A percentile compares a stretch with the other conserved stretches of the same genome.
phyloP scores from a whole-genome alignment of 306 rosid genomes.

The Arachis stenosperma region DNA sequence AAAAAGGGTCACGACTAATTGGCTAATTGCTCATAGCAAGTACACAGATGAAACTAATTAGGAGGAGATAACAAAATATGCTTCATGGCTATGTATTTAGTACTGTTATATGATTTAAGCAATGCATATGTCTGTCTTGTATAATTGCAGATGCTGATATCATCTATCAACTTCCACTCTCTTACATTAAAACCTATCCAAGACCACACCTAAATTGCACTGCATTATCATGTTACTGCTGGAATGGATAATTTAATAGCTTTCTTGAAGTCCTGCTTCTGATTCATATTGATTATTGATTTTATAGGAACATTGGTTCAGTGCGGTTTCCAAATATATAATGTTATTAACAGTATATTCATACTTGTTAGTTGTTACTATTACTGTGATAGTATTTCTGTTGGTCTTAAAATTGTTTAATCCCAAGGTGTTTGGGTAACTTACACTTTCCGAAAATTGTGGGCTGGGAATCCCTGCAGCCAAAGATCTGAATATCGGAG shows the following conservation, averaged over 20 bases:
- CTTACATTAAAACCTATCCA: background rate
- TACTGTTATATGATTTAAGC: background rate
- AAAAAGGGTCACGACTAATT: background rate
- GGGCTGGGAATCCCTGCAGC: slow-evolving; percentile 92
- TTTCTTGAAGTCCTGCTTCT: slow-evolving; percentile 15
- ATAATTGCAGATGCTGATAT: slow-evolving; percentile 17
- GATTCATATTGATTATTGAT: background rate
- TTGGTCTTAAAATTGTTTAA: background rate
- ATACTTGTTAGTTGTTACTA: too few relatives aligned
- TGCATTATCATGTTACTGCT: slow-evolving; percentile 11
- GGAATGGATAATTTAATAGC: background rate
- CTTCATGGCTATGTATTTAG: slow-evolving; percentile 12
- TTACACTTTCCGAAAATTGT: slow-evolving; percentile 92
- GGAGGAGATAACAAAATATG: background rate
- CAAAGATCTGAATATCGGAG: slow-evolving; percentile 79
- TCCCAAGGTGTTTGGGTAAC: slow-evolving; percentile 36
- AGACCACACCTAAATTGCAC: slow-evolving; percentile 7
- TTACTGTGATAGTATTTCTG: too few relatives aligned
- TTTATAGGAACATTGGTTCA: slow-evolving; percentile 19
- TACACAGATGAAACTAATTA: background rate
- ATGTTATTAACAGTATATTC: background rate
- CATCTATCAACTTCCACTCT: slow-evolving; percentile 9
- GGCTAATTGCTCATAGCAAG: background rate
- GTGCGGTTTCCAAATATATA: background rate
- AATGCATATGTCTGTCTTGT: slow-evolving; percentile 9